phyloP scores from a whole-genome alignment of 345 rosid genomes.

The Salix udensis region DNA sequence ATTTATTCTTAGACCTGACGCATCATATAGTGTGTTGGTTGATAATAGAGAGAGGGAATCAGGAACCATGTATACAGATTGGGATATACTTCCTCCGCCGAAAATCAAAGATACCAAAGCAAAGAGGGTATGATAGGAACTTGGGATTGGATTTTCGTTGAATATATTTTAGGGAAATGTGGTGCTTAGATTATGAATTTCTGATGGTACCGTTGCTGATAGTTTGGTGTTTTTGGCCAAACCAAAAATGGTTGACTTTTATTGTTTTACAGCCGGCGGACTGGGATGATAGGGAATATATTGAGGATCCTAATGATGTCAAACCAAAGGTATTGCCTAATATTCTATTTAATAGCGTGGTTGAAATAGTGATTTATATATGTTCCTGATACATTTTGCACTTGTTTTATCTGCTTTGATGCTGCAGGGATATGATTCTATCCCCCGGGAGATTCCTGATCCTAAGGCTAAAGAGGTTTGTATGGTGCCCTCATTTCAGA shows the following conservation, averaged over 20 bases:
- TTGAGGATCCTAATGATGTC: conserved; percentile 71
- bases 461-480: conserved; percentile 42
- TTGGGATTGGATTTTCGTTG: neutral
- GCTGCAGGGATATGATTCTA: conserved; percentile 42
- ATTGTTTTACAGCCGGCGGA: conserved; percentile 62
- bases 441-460: conserved; percentile 41
- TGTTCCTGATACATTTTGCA: conserved; percentile 5
- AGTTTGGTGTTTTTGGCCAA: neutral
- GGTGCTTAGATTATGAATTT: neutral
- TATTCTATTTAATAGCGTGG: neutral
- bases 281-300: conserved; percentile 91
- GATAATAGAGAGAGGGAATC: conserved; percentile 85
- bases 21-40: conserved; percentile 72
- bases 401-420: conserved; percentile 5
- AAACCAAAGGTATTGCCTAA: conserved; percentile 65
- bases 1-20: conserved; percentile 88
- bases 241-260: neutral
- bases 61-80: conserved; percentile 88
- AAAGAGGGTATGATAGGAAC: conserved; percentile 53
- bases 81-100: conserved; percentile 93
- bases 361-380: conserved; percentile 3
- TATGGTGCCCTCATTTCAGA: neutral
- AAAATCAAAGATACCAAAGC: conserved; percentile 72
- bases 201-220: neutral
- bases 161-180: neutral